Base-by-base conservation (phyloP, 139 green algal species). In the Bryopsis sp. region DNA sequence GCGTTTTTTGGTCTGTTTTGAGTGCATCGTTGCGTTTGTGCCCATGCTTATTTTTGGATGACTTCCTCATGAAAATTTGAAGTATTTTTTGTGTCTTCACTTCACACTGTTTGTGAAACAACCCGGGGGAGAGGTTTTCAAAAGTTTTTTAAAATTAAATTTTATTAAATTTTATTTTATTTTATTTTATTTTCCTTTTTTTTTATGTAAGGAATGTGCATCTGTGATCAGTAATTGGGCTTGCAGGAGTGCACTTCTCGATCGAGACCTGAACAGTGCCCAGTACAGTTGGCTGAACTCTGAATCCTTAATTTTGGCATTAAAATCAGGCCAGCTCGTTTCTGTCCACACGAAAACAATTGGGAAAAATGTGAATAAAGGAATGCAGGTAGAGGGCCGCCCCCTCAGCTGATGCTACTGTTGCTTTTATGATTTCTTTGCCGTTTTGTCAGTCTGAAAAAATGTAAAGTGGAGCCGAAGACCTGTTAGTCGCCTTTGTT, bases 241-340 rank as follows among this genome's bases (percentile, higher is more conserved):
- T 7, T 37, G 35, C 26, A 54, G 54, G 29, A n/a, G 38, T 4
- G 22, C 26, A 6, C 11, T 69, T 4, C 39, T 69, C n/a, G 62
- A 69, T 31, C 26, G 26, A n/a, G 62, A 69, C 48, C 29, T 69
- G 26, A 36, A 69, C 54, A 36, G 35, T 58, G 62, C 62, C n/a
- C 31, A 48, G 35, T 54, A 36, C 6, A 48, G 62, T 35, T 69
- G 62, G 62, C 37, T 69, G 24, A 54, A 69, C 29, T 19, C 15
- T n/a, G 3, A 48, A 8, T 50, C 62, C 4, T 7, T 69, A 4
- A 24, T 69, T 8, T 19, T 69, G 37, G 62, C 62, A 5, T 35
- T 69, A n/a, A 69, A 69, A 35, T 50, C 62, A 57, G 62, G 62
- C 8, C 62, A 69, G 43, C 37, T 69, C 8, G 5, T 69, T 35